Base-by-base conservation (phyloP, 805 yeast species). In the Lachancea fermentati region DNA sequence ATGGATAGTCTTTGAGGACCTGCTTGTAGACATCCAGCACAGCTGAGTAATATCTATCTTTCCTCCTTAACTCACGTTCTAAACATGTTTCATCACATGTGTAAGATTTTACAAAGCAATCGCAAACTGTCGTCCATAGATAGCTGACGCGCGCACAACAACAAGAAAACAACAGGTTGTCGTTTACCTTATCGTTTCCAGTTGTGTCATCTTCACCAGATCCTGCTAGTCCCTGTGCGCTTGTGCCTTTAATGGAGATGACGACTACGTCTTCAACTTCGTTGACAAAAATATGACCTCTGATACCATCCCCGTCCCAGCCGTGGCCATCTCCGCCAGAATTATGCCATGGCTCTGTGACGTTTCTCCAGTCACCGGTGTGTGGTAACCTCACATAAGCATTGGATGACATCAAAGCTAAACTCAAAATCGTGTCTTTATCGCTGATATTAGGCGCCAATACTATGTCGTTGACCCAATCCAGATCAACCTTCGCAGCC, bases 71-170 rank as follows among this genome's bases (percentile, higher is more conserved):
- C 54, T 85, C 95, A 37, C 66, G 69, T 58, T 88, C 97, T 18
- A 93, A 64, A 57, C 98, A 93, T 43, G 73, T 74, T 61, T 87
- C 93, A 61, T 88, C 81, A 63, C 98, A 93, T 0, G 91, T 85
- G 60, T 85, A 86, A 0, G 94, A 75, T 38, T 75, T 77, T 46
- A 79, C 76, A 56, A 82, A 91, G 58, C 98, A 93, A 60, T 88
- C 96, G 64, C 98, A 93, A 1, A 88, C 97, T 0, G 97, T 84
- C 5, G 82, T 78, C 98, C 97, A 93, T 62, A 86, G 63, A 49
- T 87, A 88, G 29, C 93, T 77, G 1, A 91, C 82, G 29, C 97
- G 72, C 0, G 96, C 97, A 65, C 98, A 93, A 60, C 98, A 93
- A 61, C 98, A 93, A 8, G 94, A 85, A 58, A 93, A 93, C 26